phyloP scores from a whole-genome alignment of 2,329 filamentous ascomycete genomes.

The Remersonia thermophila region DNA sequence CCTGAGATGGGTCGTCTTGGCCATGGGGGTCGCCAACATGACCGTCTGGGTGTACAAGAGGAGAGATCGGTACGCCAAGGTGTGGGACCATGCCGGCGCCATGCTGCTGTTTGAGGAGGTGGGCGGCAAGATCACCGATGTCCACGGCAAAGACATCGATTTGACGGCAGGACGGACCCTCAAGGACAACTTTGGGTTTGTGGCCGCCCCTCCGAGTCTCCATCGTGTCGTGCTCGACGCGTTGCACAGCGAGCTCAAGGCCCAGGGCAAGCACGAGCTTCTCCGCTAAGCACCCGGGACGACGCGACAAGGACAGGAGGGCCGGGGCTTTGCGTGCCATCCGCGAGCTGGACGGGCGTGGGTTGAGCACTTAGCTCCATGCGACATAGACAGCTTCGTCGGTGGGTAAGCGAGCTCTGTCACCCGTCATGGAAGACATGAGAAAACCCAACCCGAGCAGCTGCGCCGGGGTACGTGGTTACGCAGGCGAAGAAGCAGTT shows the following conservation, averaged over 20 bases:
- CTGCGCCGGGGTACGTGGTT: no score
- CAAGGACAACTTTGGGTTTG: constrained; percentile 41
- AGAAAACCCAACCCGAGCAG: no score
- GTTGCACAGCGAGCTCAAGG: constrained; percentile 23
- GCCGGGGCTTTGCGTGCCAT: no score
- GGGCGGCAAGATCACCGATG: constrained; percentile 43
- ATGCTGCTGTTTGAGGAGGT: constrained; percentile 47
- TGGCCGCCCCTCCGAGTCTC: constrained; percentile 35
- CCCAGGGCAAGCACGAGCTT: constrained; percentile 23
- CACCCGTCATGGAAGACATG: no score
- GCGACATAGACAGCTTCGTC: no score
- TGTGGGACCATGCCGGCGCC: constrained; percentile 49
- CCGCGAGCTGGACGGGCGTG: no score
- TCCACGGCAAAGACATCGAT: constrained; percentile 39
- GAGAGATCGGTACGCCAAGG: constrained; percentile 36
- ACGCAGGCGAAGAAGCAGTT: no score
- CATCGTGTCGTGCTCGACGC: constrained; percentile 32
- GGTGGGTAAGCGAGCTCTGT: no score
- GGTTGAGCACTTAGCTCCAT: no score
- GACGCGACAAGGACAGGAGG: background rate
- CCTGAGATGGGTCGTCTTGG: constrained; percentile 40
- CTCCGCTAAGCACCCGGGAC: no score
- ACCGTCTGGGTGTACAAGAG: constrained; percentile 45
- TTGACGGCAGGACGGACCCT: constrained; percentile 36
- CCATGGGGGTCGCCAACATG: constrained; percentile 39